Conservation (phyloP, 2,329 filamentous ascomycete genomes). For the Purpureocillium lavendulum region DNA sequence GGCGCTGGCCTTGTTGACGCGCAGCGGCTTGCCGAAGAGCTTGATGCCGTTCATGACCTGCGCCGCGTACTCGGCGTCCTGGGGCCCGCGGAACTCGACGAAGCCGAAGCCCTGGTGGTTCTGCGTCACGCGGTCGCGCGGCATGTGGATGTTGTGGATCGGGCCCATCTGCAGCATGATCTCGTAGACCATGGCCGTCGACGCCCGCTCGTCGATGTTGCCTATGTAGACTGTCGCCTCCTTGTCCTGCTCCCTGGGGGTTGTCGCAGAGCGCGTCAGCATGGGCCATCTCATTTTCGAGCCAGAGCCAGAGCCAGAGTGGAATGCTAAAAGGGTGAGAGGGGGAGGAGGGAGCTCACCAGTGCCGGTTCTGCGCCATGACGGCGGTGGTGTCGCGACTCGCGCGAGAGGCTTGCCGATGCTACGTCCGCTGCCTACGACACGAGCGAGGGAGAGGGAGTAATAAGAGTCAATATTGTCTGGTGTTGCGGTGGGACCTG, state of each 20-base stretch:
- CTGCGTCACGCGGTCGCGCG: conserved; percentile 95
- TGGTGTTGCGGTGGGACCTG: too few relatives aligned
- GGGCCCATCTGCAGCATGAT: conserved; percentile 96
- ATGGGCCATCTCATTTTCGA: too few relatives aligned
- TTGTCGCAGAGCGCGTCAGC: too few relatives aligned
- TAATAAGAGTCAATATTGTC: too few relatives aligned
- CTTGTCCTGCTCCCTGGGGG: conserved; percentile 86
- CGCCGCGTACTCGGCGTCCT: conserved; percentile 93
- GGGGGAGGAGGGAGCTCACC: conserved; percentile 38
- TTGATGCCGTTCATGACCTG: conserved; percentile 95
- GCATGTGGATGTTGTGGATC: conserved; percentile 95
- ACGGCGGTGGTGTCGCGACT: conserved; percentile 16
- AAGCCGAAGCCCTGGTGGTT: conserved; percentile 97
- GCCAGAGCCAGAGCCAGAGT: too few relatives aligned
- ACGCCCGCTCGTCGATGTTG: conserved; percentile 94
- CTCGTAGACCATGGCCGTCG: conserved; percentile 88
- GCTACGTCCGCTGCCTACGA: not conserved
- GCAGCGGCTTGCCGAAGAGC: conserved; percentile 86
- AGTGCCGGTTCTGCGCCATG: conserved; percentile 68
- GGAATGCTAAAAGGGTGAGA: not conserved
- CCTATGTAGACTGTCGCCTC: conserved; percentile 97
- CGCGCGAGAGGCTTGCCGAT: too few relatives aligned
- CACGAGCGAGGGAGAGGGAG: not conserved
- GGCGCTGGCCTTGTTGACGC: conserved; percentile 86
- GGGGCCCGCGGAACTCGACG: conserved; percentile 93